Evolutionary conservation across 352 stramenopile species (phyloP).

Genomic region (Peronospora tabacina): DNA sequence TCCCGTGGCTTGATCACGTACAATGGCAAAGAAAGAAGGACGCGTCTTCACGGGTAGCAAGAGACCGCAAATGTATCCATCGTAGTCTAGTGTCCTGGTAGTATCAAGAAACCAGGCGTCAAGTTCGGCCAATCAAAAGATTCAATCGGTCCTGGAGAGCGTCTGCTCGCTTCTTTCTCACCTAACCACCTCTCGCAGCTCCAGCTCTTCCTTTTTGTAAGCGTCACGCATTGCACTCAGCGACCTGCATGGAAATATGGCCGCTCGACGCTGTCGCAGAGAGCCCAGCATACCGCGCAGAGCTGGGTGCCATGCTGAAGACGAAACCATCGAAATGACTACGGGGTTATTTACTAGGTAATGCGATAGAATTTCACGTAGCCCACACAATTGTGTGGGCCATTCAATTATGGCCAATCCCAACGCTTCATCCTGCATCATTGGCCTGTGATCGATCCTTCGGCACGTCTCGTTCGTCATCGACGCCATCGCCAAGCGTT

Average conservation of each 20-base stretch:
- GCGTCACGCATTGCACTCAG: constrained; percentile 8
- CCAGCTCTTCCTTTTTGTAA: constrained; percentile 21
- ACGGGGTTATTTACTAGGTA: neutral
- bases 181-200: constrained; percentile 43
- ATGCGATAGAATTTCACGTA: too few species aligned
- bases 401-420: constrained; percentile 37
- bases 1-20: constrained; percentile 19
- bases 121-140: neutral
- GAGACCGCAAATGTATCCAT: constrained; percentile 72
- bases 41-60: constrained; percentile 59
- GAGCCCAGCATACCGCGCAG: constrained; percentile 15
- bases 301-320: too few species aligned
- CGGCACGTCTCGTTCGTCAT: constrained; percentile 22
- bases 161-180: constrained; percentile 7
- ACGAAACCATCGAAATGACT: constrained; percentile 17
- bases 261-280: constrained; percentile 10
- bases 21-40: constrained; percentile 72
- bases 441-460: constrained; percentile 24
- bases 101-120: neutral
- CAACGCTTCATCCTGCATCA: constrained; percentile 9
- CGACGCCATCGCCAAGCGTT: constrained; percentile 6
- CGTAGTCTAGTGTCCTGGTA: constrained; percentile 75
- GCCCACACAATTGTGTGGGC: constrained; percentile 1
- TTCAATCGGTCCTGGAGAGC: neutral
- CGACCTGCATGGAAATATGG: constrained; percentile 8